Evolutionary conservation across 2,329 filamentous ascomycete species (phyloP).

Genomic region (Gnomoniopsis smithogilvyi): DNA sequence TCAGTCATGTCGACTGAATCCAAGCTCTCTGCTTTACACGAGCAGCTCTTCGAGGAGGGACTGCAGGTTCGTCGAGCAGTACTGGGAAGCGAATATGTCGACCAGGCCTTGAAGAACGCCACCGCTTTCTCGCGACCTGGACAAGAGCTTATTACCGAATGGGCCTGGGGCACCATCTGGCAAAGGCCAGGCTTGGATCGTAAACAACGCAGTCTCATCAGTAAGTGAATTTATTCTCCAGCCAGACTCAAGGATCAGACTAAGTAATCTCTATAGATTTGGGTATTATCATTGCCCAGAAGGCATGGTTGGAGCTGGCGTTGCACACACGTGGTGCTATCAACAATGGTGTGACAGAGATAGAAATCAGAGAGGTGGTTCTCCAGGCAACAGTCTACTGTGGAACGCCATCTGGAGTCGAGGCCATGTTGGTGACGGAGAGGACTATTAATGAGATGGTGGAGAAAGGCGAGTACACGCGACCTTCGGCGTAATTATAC

Average conservation of each 20-base stretch:
- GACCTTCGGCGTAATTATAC: not conserved
- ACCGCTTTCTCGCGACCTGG: slow-evolving; percentile 55
- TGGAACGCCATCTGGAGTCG: slow-evolving; percentile 37
- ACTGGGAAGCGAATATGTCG: slow-evolving; percentile 56
- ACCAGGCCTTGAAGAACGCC: slow-evolving; percentile 49
- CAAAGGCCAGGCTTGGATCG: slow-evolving; percentile 57
- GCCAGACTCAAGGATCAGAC: too few species aligned
- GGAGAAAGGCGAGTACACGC: slow-evolving; percentile 23
- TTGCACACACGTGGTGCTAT: slow-evolving; percentile 60
- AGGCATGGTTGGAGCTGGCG: slow-evolving; percentile 54
- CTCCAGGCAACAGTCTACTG: slow-evolving; percentile 41
- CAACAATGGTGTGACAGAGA: slow-evolving; percentile 57
- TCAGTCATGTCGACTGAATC: too few species aligned
- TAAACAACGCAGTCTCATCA: slow-evolving; percentile 57
- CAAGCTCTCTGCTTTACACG: slow-evolving; percentile 26
- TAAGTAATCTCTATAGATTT: slow-evolving; percentile 36
- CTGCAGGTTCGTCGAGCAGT: slow-evolving; percentile 57
- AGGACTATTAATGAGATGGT: slow-evolving; percentile 25
- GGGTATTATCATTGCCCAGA: slow-evolving; percentile 60
- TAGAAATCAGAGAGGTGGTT: slow-evolving; percentile 49
- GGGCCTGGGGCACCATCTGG: slow-evolving; percentile 62
- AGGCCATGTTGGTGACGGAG: slow-evolving; percentile 29
- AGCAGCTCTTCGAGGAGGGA: slow-evolving; percentile 56
- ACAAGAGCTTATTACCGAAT: slow-evolving; percentile 61
- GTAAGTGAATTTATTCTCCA: slow-evolving; percentile 4